Base-by-base conservation (phyloP, 768 basidiomycete genomes). In the Suillus lakei region DNA sequence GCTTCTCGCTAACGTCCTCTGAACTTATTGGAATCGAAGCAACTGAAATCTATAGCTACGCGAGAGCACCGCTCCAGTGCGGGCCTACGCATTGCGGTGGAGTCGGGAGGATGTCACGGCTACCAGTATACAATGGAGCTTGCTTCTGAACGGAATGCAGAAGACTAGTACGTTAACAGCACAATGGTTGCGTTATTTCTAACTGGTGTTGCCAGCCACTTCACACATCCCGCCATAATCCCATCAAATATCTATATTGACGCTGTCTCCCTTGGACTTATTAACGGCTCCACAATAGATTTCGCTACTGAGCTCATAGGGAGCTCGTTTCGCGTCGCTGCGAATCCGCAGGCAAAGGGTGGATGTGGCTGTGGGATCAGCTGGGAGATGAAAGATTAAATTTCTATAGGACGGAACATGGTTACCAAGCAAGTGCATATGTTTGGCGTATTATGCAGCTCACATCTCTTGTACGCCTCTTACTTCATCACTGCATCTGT, bases 351-450 rank as follows among this genome's bases (percentile, higher is more conserved):
- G 76, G 91, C 96, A 0, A 91, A 94, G 69, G 94, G 94, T 2
- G 93, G 93, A 0, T 99, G 97, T 67, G 96, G 97, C 1, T 99
- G 97, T 72, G 97, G 97, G 18, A 90, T 98, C 26, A 96, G 95
- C 73, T 98, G 95, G 96, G 95, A 96, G 73, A 81, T 94, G 64
- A 93, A 93, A 73, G 67, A 63, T 30, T 71, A 21, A 41, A 30
- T 12, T 13, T 58, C 18, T 18, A 58, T 41, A 3, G 10, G 38
- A 39, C 5, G 26, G 38, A 59, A 28, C 15, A 18, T 1, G 5
- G 18, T 28, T 41, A 38, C 38, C 26, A 26, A 21, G 10, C 39
- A 28, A 41, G 18, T 6, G n/a, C 38, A 3, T 28, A 28, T 26
- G 5, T 2, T 39, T 16, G 26, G 18, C 9, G 10, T 28, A 59